These are phyloP conservation scores for Xylariaceae sp. DNA, from an alignment of 2,329 filamentous ascomycete genomes.

Conservation along the genomic window DNA sequence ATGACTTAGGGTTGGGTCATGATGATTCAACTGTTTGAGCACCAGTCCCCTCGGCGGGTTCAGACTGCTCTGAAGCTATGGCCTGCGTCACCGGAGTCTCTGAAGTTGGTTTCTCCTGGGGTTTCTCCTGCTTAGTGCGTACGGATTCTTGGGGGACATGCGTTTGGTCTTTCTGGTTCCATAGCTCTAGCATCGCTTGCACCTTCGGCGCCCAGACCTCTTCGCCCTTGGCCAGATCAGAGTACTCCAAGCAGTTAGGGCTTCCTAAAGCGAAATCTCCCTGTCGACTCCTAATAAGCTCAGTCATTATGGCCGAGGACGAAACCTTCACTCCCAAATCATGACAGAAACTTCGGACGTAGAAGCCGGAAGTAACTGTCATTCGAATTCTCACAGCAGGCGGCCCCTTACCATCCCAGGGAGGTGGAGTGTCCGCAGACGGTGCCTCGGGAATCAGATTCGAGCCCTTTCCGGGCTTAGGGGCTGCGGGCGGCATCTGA, in stretches of 20 bases:
- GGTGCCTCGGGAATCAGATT: conserved; percentile 48
- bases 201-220: conserved; percentile 78
- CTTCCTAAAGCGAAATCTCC: conserved; percentile 69
- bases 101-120: not conserved
- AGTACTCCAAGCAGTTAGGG: conserved; percentile 69
- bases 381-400: conserved; percentile 79
- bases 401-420: conserved; percentile 57
- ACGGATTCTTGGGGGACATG: conserved; percentile 8
- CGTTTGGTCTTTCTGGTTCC: conserved; percentile 30
- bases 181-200: conserved; percentile 41
- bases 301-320: conserved; percentile 80
- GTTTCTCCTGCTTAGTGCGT: conserved; percentile 16
- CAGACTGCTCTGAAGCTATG: not conserved
- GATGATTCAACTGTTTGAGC: not conserved
- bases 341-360: conserved; percentile 88
- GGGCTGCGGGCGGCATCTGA: conserved; percentile 41
- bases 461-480: conserved; percentile 41
- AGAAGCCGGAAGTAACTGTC: conserved; percentile 93
- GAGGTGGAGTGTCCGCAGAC: conserved; percentile 44
- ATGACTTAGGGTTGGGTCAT: not conserved
- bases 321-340: conserved; percentile 79
- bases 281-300: conserved; percentile 74
- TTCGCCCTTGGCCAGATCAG: conserved; percentile 70
- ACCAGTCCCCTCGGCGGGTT: not conserved
- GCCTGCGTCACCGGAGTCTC: not conserved